Evolutionary conservation across 164 flowering plant genomes (phyloP).

Genomic region (Piper betle): DNA sequence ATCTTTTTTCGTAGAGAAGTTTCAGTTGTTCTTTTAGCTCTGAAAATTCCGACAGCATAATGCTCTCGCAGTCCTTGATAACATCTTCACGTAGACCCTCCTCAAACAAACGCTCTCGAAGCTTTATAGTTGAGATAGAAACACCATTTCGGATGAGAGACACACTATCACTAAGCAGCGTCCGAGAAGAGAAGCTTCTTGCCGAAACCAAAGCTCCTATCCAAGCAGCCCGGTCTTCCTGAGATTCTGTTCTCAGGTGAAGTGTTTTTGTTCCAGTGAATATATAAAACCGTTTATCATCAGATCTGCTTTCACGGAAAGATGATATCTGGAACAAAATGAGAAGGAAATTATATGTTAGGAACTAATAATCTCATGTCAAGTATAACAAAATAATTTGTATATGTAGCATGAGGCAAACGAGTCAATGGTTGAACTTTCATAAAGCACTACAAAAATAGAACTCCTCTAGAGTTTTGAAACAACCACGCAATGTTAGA

Average conservation of each 20-base stretch:
- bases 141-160: slow-evolving; percentile 32
- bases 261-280: slow-evolving; percentile 91
- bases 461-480: no score
- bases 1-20: slow-evolving; percentile 53
- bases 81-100: slow-evolving; percentile 50
- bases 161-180: slow-evolving; percentile 32
- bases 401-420: no score
- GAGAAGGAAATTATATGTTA: not conserved
- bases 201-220: slow-evolving; percentile 62
- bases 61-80: slow-evolving; percentile 76
- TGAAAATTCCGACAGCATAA: slow-evolving; percentile 71
- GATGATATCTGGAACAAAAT: slow-evolving; percentile 43
- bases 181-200: slow-evolving; percentile 28
- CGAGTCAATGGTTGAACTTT: no score
- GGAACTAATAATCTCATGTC: not conserved
- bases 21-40: slow-evolving; percentile 53
- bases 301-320: slow-evolving; percentile 83
- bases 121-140: slow-evolving; percentile 58
- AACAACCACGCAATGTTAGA: no score
- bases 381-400: not conserved
- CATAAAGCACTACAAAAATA: no score
- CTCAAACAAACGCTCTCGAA: slow-evolving; percentile 47
- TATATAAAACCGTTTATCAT: slow-evolving; percentile 67
- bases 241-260: slow-evolving; percentile 64
- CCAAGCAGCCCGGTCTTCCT: slow-evolving; percentile 72